phyloP scores from a whole-genome alignment of 257 asterid species.

The Przewalskia tangutica region DNA sequence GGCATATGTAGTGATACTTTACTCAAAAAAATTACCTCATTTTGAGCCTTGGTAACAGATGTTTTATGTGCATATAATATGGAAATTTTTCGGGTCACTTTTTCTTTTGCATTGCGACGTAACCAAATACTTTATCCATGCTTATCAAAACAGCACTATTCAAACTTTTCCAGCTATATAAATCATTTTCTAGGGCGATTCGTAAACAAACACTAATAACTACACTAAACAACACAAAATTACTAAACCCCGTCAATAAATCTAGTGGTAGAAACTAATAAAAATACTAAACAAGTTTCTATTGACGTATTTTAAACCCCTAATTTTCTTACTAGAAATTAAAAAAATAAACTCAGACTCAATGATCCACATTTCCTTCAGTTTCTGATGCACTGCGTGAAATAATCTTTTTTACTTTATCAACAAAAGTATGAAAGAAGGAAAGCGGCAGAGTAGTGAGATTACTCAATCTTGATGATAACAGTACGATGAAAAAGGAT shows the following conservation, averaged over 20 bases:
- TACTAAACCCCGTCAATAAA: background rate
- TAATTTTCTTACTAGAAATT: too few relatives aligned
- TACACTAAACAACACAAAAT: background rate
- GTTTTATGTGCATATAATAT: too few relatives aligned
- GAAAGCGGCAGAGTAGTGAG: background rate
- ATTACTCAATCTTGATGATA: background rate
- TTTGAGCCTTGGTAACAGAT: background rate
- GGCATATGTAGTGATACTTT: background rate
- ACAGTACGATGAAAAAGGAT: background rate
- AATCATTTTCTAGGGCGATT: background rate
- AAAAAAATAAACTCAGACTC: too few relatives aligned
- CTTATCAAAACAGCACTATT: background rate
- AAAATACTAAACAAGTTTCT: background rate
- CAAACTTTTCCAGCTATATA: too few relatives aligned
- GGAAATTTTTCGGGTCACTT: background rate
- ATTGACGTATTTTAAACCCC: too few relatives aligned
- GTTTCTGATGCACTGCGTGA: too few relatives aligned
- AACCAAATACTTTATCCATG: background rate
- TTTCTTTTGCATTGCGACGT: background rate
- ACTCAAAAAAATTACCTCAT: background rate
- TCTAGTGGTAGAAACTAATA: background rate
- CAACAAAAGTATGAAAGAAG: background rate
- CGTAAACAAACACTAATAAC: background rate
- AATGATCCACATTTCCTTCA: too few relatives aligned
- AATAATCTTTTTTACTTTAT: too few relatives aligned